Evolutionary conservation across 2,329 filamentous ascomycete genomes (phyloP).

Genomic region (Diaporthe nobilis): DNA sequence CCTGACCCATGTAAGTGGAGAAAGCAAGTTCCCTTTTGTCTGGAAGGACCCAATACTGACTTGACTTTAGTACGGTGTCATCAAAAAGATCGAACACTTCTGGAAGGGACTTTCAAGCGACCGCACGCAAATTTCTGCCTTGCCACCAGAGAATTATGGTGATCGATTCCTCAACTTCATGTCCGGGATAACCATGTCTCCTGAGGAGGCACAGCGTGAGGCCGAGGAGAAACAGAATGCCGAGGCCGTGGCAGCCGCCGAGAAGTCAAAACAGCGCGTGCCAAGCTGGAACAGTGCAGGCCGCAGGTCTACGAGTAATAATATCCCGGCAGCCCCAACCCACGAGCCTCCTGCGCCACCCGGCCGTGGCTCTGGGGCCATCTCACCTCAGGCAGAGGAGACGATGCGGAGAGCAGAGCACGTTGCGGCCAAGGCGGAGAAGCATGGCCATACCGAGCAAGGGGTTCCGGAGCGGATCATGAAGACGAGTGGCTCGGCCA

Average conservation of each 20-base stretch:
- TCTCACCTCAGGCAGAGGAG: constrained; percentile 56
- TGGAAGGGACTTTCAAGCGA: constrained; percentile 93
- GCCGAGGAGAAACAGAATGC: constrained; percentile 69
- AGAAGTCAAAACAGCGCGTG: constrained; percentile 50
- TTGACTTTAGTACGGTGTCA: constrained; percentile 81
- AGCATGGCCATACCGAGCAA: constrained; percentile 55
- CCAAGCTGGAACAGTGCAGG: constrained; percentile 56
- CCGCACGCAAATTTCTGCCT: constrained; percentile 89
- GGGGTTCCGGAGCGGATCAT: constrained; percentile 75
- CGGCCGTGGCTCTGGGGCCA: constrained; percentile 46
- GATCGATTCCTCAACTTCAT: constrained; percentile 96
- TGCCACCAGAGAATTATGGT: constrained; percentile 91
- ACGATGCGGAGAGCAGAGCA: constrained; percentile 57
- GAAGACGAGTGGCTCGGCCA: constrained; percentile 50
- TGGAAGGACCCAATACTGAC: constrained; percentile 38
- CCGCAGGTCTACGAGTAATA: constrained; percentile 49
- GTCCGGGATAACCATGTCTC: constrained; percentile 88
- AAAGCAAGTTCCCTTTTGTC: background rate
- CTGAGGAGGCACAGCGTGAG: constrained; percentile 85
- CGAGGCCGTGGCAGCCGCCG: constrained; percentile 55
- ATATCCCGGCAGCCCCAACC: constrained; percentile 61
- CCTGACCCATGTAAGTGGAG: constrained; percentile 86
- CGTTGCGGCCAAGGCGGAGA: constrained; percentile 54
- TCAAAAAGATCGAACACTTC: constrained; percentile 97
- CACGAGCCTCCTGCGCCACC: constrained; percentile 62